Evolutionary conservation across 2,329 filamentous ascomycete species (phyloP).

Genomic region (Boeremia exigua): DNA sequence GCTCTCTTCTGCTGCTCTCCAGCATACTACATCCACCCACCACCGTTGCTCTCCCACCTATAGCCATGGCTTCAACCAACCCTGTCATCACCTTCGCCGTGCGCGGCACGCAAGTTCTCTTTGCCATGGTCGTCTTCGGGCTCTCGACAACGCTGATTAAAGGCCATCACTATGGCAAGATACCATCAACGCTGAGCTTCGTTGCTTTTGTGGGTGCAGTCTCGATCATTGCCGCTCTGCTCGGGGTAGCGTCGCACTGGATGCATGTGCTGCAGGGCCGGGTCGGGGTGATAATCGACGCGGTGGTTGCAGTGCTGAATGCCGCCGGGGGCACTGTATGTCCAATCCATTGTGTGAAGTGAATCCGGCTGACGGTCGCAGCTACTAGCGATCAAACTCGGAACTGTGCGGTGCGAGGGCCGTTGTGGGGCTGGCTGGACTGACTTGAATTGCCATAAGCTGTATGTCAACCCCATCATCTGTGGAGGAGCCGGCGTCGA

Average conservation of each 20-base stretch:
- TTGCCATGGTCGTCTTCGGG: slow-evolving; percentile 29
- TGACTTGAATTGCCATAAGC: background rate
- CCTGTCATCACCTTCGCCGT: slow-evolving; percentile 20
- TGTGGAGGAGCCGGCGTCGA: slow-evolving; percentile 20
- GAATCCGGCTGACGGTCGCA: slow-evolving; percentile 1
- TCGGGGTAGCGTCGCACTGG: slow-evolving; percentile 26
- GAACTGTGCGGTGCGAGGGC: slow-evolving; percentile 21
- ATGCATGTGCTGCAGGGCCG: slow-evolving; percentile 22
- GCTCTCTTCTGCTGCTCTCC: background rate
- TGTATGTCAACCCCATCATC: slow-evolving; percentile 21
- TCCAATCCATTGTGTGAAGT: background rate
- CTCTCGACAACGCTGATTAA: slow-evolving; percentile 27
- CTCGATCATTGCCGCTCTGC: slow-evolving; percentile 22
- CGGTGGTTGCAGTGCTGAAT: slow-evolving; percentile 15
- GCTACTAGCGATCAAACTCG: slow-evolving; percentile 29
- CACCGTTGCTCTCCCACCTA: background rate
- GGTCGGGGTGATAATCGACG: slow-evolving; percentile 22
- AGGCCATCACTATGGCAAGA: slow-evolving; percentile 19
- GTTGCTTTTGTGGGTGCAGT: slow-evolving; percentile 26
- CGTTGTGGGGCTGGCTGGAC: background rate
- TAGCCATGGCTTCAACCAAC: background rate
- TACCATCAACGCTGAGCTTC: slow-evolving; percentile 21
- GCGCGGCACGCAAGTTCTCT: slow-evolving; percentile 29
- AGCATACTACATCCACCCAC: background rate
- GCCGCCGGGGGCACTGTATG: slow-evolving; percentile 30